These are phyloP conservation scores for Colletotrichum brevisporum DNA, from an alignment of 2,329 filamentous ascomycete genomes.

Conservation along the genomic window DNA sequence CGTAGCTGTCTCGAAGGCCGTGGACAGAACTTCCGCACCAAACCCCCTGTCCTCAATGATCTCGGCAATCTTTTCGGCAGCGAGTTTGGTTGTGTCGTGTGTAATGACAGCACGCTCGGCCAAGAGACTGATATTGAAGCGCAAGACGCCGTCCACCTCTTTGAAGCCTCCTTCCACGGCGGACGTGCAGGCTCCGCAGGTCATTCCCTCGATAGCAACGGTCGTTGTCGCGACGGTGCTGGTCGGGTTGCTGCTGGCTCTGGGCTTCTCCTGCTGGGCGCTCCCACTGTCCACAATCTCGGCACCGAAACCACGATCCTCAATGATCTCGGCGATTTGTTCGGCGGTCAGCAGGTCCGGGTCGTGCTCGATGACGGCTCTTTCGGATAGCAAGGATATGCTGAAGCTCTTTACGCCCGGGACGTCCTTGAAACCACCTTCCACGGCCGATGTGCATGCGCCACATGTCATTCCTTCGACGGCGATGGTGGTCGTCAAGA, in stretches of 20 bases:
- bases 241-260: conserved; percentile 47
- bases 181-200: conserved; percentile 95
- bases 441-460: conserved; percentile 88
- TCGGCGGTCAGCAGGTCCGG: conserved; percentile 65
- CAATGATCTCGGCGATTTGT: conserved; percentile 71
- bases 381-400: conserved; percentile 86
- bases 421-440: conserved; percentile 83
- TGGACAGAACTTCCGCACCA: conserved; percentile 86
- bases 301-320: conserved; percentile 85
- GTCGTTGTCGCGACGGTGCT: conserved; percentile 79
- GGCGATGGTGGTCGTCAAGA: conserved; percentile 80
- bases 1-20: conserved; percentile 69
- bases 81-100: conserved; percentile 81
- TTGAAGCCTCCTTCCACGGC: conserved; percentile 89
- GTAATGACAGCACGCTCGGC: conserved; percentile 92
- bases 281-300: conserved; percentile 73
- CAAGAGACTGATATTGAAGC: conserved; percentile 95
- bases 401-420: conserved; percentile 81
- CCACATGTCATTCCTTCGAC: conserved; percentile 94
- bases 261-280: conserved; percentile 49
- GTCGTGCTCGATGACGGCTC: conserved; percentile 89
- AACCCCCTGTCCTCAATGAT: conserved; percentile 93
- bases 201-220: conserved; percentile 95
- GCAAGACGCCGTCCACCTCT: conserved; percentile 80
- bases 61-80: conserved; percentile 81